phyloP scores from a whole-genome alignment of 2,329 filamentous ascomycete species.

The Fusarium guadeloupense region DNA sequence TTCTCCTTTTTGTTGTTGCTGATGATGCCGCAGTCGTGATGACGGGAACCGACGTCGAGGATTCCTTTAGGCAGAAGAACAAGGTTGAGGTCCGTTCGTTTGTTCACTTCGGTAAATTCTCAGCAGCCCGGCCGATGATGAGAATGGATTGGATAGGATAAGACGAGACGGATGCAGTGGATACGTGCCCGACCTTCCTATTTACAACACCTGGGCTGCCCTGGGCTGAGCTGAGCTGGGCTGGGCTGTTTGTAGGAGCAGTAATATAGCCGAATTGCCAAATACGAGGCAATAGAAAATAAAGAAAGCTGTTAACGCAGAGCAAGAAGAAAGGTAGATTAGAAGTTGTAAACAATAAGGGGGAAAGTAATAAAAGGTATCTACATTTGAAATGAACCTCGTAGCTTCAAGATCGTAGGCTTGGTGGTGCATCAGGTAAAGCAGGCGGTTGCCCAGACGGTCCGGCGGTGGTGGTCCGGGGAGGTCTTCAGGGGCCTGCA shows the following conservation, averaged over 20 bases:
- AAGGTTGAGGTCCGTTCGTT: slow-evolving; percentile 28
- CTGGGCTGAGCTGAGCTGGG: slow-evolving; percentile 19
- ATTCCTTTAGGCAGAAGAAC: slow-evolving; percentile 43
- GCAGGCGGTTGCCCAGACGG: slow-evolving; percentile 14
- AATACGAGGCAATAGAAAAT: background rate
- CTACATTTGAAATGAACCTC: background rate
- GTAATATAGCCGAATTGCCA: background rate
- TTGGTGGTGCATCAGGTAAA: slow-evolving; percentile 18
- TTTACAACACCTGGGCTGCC: slow-evolving; percentile 27
- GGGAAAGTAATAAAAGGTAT: background rate
- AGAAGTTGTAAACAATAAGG: background rate
- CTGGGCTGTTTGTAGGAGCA: slow-evolving; percentile 20
- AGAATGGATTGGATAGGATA: slow-evolving; percentile 36
- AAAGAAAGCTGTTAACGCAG: background rate
- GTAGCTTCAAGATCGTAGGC: slow-evolving; percentile 9
- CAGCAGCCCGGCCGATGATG: slow-evolving; percentile 16
- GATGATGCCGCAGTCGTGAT: slow-evolving; percentile 25
- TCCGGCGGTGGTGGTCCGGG: background rate
- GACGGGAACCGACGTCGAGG: slow-evolving; percentile 32
- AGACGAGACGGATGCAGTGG: slow-evolving; percentile 34
- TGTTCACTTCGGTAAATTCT: slow-evolving; percentile 41
- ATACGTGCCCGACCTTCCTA: slow-evolving; percentile 38
- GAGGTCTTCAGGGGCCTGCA: slow-evolving; percentile 28
- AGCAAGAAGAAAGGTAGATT: background rate
- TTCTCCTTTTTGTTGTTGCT: slow-evolving; percentile 1